Percentiles rank a stretch among this genome's conserved stretches.
Conservation (phyloP, 148 eudicot species). For the Mesembryanthemum crystallinum region DNA sequence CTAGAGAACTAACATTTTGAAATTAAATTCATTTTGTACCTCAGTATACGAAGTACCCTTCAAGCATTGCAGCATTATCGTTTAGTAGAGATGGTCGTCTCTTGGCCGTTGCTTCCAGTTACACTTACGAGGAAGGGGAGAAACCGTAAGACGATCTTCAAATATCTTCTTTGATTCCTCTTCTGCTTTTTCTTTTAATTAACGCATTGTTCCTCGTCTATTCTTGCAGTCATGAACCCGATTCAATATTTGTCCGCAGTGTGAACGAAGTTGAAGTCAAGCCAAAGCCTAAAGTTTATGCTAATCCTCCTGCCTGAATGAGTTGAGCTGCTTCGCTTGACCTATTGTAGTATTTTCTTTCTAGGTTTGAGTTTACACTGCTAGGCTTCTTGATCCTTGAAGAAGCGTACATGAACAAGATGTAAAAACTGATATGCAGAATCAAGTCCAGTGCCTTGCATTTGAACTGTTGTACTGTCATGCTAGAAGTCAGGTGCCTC, state of each 20-base stretch:
- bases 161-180: background rate
- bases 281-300: conserved; percentile 81
- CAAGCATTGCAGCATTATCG: conserved; percentile 88
- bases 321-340: conserved; percentile 10
- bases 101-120: conserved; percentile 91
- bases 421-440: conserved; percentile 13
- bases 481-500: background rate
- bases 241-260: conserved; percentile 72
- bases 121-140: conserved; percentile 85
- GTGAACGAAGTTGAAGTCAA: conserved; percentile 97
- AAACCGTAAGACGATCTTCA: conserved; percentile 52
- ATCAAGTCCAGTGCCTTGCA: background rate
- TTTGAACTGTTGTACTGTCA: background rate
- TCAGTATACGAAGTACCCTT: conserved; percentile 82
- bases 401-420: conserved; percentile 26
- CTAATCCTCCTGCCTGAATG: conserved; percentile 61
- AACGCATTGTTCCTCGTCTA: background rate
- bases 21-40: conserved; percentile 8
- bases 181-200: conserved; percentile 4
- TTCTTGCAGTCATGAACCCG: conserved; percentile 88
- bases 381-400: conserved; percentile 20
- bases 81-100: conserved; percentile 83
- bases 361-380: conserved; percentile 26
- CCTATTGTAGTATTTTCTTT: conserved; percentile 7
- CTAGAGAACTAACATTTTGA: background rate